Base-by-base conservation (phyloP, 148 eudicot species). In the Spergularia marina region DNA sequence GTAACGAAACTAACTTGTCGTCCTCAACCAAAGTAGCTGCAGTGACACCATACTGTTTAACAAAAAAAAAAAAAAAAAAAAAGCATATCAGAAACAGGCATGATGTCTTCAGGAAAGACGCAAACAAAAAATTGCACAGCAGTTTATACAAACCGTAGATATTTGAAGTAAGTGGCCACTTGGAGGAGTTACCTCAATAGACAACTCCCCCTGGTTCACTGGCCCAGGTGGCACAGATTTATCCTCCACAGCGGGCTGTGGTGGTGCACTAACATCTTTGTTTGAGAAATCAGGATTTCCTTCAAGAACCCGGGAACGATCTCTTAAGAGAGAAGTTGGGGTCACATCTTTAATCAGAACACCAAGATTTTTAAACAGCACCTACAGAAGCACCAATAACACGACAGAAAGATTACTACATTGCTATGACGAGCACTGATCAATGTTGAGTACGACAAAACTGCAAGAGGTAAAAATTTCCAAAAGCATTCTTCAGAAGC, bases 261-360 rank as follows among this genome's bases (percentile, higher is more conserved):
- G 82, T 61, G 85, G 82, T 61, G 85, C 75, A 56, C 85, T 87
- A 41, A 82, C 78, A 78, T 91, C 98, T 84, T 94, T 90, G 85
- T 84, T 91, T 53, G 98, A 94, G 74, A 94, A 91, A 85, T 94
- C 98, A 77, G 97, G 96, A 84, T 91, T 94, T 70, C 97, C 92
- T 85, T 90, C 96, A 54, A 87, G 79, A 73, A 91, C 90, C 77
- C 96, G 85, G 21, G 80, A 85, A 66, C 90, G 86, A 59, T 90
- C 96, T 83, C 85, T 89, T 69, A 94, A 88, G 76, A 90, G 94
- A 70, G 96, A 89, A 53, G 89, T 75, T 13, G 97, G 96, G 23
- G 83, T 81, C 52, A 91, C 96, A 68, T 89, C 94, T 81, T 94
- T 92, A 74, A 90, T 78, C 80, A 86, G 91, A 70, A 91, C 91